A percentile compares a stretch with the other conserved stretches of the same genome.
These are phyloP conservation scores for Penicillium odoratum DNA, from an alignment of 495 filamentous ascomycete species.

Conservation along the genomic window DNA sequence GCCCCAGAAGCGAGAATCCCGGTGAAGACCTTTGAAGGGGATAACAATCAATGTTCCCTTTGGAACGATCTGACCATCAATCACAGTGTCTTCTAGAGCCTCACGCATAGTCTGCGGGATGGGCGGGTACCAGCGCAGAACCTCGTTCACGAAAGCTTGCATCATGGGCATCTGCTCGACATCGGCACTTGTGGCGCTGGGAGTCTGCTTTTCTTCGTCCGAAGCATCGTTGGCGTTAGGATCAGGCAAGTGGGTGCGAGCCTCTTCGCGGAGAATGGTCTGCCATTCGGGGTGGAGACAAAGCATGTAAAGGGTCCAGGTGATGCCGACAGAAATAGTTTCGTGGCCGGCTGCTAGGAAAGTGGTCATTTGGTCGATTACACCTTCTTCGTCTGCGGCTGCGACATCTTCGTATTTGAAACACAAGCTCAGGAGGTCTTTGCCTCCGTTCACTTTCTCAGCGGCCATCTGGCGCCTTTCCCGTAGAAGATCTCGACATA, in stretches of 20 bases:
- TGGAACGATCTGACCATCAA: background rate
- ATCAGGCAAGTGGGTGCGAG: background rate
- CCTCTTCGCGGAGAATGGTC: background rate
- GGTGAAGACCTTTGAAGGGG: constrained; percentile 48
- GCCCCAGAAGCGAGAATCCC: constrained; percentile 51
- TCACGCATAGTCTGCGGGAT: constrained; percentile 5
- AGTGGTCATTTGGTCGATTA: background rate
- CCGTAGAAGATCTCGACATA: background rate
- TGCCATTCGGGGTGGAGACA: background rate
- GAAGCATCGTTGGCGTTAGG: background rate
- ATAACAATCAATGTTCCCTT: constrained; percentile 1
- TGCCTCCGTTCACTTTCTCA: background rate
- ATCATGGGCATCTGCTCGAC: background rate
- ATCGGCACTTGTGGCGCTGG: background rate
- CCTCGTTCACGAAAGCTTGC: background rate
- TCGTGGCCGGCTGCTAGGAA: constrained; percentile 3
- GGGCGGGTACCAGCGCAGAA: background rate
- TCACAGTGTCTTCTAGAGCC: background rate
- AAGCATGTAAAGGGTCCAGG: constrained; percentile 1
- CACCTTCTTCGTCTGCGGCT: background rate
- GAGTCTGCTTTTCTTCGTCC: background rate
- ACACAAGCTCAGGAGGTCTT: background rate
- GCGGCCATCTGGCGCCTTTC: background rate
- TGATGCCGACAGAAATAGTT: background rate
- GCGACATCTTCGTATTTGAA: background rate